A percentile compares a stretch with the other conserved stretches of the same genome.
Conservation (phyloP, 345 rosid species). For the Eucalyptus cloeziana region DNA sequence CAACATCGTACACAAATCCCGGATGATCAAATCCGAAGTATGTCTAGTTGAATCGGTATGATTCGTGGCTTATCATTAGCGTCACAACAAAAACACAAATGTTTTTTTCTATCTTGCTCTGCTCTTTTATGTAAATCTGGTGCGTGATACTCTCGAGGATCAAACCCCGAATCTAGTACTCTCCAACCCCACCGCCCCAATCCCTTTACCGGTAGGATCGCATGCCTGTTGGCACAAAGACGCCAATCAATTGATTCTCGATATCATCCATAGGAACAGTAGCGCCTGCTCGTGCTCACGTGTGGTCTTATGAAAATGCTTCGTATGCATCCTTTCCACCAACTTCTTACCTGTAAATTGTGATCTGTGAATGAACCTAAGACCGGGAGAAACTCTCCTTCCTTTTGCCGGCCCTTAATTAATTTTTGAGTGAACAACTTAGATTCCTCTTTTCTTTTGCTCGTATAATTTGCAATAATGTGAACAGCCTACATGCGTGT, state of each 20-base stretch:
- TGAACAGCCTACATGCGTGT: neutral
- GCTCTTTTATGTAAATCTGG: neutral
- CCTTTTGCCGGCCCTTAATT: neutral
- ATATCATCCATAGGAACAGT: neutral
- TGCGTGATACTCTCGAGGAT: neutral
- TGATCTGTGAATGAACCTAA: neutral
- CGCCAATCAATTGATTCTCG: neutral
- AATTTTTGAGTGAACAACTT: neutral
- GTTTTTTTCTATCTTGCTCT: neutral
- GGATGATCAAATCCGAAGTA: neutral
- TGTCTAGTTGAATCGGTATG: neutral
- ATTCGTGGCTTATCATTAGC: neutral
- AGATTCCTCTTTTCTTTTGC: neutral
- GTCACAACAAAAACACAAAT: neutral
- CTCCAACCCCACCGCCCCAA: neutral
- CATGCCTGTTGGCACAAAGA: neutral
- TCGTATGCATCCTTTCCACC: neutral
- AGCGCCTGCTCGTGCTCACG: neutral
- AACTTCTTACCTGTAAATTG: neutral
- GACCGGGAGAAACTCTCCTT: neutral
- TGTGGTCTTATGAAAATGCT: neutral
- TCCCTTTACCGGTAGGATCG: neutral
- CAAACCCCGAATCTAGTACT: neutral
- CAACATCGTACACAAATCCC: neutral
- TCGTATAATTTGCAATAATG: neutral